These are phyloP conservation scores for Hyaloscypha hepaticicola DNA, from an alignment of 495 filamentous ascomycete genomes.

Conservation along the genomic window DNA sequence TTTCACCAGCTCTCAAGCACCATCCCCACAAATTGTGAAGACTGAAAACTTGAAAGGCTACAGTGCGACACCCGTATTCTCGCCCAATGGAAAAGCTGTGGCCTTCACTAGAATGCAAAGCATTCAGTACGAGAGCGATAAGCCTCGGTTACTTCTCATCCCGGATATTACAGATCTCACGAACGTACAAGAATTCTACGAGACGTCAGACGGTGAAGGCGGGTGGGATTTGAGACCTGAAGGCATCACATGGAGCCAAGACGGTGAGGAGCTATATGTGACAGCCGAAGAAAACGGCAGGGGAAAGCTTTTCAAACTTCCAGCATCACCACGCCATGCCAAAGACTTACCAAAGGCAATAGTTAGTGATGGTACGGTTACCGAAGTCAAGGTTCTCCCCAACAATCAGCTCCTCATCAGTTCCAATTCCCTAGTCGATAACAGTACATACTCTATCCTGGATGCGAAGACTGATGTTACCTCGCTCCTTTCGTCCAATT, in stretches of 20 bases:
- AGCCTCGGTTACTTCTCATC: conserved; percentile 71
- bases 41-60: conserved; percentile 64
- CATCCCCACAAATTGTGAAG: conserved; percentile 44
- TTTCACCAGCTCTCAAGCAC: conserved; percentile 52
- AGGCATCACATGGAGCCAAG: conserved; percentile 60
- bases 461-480: conserved; percentile 39
- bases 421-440: conserved; percentile 66
- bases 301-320: conserved; percentile 62
- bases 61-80: conserved; percentile 71
- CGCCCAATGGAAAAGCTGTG: conserved; percentile 66
- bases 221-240: conserved; percentile 69
- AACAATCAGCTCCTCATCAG: conserved; percentile 61
- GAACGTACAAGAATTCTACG: conserved; percentile 62
- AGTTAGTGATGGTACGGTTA: conserved; percentile 60
- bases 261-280: conserved; percentile 63
- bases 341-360: conserved; percentile 53
- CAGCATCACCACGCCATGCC: conserved; percentile 50
- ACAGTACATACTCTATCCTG: conserved; percentile 62
- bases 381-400: conserved; percentile 53
- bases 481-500: conserved; percentile 57
- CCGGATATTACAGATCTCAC: conserved; percentile 57
- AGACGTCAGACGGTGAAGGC: conserved; percentile 59
- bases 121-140: conserved; percentile 88
- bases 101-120: conserved; percentile 80
- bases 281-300: conserved; percentile 66